Evolutionary conservation across 163 green algal species (phyloP).

Genomic region (Scenedesmus sp.): DNA sequence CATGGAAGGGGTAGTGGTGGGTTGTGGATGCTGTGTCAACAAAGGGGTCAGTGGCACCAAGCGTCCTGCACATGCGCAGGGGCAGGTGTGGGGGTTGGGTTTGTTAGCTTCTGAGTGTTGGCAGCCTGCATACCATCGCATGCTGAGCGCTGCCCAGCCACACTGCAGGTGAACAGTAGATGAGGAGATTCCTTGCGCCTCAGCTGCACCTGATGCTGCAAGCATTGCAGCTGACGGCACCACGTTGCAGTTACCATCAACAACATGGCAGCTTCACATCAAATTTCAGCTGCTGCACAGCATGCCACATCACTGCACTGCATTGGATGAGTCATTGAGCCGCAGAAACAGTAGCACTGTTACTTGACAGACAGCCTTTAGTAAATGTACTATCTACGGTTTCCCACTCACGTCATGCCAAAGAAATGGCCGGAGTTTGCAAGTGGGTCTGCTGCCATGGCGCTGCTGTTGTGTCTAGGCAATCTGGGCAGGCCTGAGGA

Average conservation of each 20-base stretch:
- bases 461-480: neutral
- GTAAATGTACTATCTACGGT: too few species aligned
- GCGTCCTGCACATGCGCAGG: neutral
- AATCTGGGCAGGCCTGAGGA: neutral
- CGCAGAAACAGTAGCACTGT: too few species aligned
- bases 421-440: constrained; percentile 48
- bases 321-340: too few species aligned
- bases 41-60: constrained; percentile 52
- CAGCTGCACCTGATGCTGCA: too few species aligned
- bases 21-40: constrained; percentile 43
- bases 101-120: neutral
- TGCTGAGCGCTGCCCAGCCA: neutral
- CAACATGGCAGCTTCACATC: too few species aligned
- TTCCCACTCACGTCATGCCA: constrained; percentile 44
- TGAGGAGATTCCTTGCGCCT: too few species aligned
- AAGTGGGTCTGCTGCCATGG: constrained; percentile 44
- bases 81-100: neutral
- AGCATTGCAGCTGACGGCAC: too few species aligned
- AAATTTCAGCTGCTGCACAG: too few species aligned
- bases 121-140: neutral
- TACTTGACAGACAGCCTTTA: too few species aligned
- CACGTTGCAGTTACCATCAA: too few species aligned
- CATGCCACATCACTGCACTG: too few species aligned
- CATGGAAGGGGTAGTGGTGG: constrained; percentile 32
- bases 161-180: too few species aligned